Evolutionary conservation across 2,329 filamentous ascomycete species (phyloP).

Genomic region (Talaromyces marneffei): DNA sequence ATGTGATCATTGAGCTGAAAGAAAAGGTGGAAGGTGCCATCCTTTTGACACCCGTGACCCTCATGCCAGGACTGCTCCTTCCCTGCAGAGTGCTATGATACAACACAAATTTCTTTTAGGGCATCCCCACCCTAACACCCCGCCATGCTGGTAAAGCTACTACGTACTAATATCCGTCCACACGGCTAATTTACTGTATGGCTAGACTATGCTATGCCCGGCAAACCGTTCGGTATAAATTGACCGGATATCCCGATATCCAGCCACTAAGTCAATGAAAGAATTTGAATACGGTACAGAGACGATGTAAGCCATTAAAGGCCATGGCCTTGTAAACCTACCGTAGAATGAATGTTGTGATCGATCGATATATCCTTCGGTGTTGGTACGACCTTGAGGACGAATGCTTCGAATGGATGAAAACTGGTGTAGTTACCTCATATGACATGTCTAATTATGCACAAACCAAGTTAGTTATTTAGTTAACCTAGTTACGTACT

Average conservation of each 20-base stretch:
- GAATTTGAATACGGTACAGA: too few species aligned
- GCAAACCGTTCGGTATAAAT: neutral
- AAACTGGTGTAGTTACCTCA: too few species aligned
- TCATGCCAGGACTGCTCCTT: neutral
- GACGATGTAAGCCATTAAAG: too few species aligned
- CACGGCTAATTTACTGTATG: neutral
- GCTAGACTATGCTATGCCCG: neutral
- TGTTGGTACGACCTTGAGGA: too few species aligned
- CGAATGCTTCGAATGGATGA: too few species aligned
- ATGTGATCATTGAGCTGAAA: neutral
- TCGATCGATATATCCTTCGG: too few species aligned
- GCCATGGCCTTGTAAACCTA: too few species aligned
- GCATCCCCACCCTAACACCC: conserved; percentile 1
- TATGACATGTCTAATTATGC: too few species aligned
- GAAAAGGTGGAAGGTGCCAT: neutral
- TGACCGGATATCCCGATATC: neutral
- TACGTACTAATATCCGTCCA: neutral
- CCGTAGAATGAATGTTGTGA: too few species aligned
- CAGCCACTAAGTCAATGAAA: too few species aligned
- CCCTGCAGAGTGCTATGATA: neutral
- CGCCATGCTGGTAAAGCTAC: neutral
- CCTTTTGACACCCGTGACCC: neutral
- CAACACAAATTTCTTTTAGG: neutral
- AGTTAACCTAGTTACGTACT: too few species aligned
- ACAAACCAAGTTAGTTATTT: too few species aligned